Conservation (phyloP, 2,329 filamentous ascomycete genomes). For the Clarireedia sp. region DNA sequence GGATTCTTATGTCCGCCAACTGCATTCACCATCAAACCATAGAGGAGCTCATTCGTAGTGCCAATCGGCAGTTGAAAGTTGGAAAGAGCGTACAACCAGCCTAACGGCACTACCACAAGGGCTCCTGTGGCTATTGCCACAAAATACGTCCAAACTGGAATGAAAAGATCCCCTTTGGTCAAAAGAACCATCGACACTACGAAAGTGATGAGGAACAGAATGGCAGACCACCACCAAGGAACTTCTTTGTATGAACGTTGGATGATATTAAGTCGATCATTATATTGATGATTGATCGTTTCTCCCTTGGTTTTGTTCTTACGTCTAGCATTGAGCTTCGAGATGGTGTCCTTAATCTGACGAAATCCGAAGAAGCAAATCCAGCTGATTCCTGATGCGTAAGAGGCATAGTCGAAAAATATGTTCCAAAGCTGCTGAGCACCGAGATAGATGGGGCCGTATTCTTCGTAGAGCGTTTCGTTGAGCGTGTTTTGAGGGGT, state of each 20-base stretch:
- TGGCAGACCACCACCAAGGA: conserved; percentile 49
- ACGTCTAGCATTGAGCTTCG: conserved; percentile 36
- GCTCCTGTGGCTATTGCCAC: conserved; percentile 48
- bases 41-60: conserved; percentile 51
- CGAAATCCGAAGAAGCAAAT: conserved; percentile 47
- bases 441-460: conserved; percentile 50
- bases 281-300: conserved; percentile 46
- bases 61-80: conserved; percentile 47
- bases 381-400: conserved; percentile 51
- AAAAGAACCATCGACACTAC: conserved; percentile 44
- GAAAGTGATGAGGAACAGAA: conserved; percentile 42
- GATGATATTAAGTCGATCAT: conserved; percentile 51
- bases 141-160: conserved; percentile 53
- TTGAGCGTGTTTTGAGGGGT: conserved; percentile 28
- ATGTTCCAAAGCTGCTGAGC: conserved; percentile 50
- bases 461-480: conserved; percentile 37
- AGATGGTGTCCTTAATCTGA: conserved; percentile 38
- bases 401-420: conserved; percentile 54
- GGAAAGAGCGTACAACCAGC: conserved; percentile 52
- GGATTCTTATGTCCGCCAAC: conserved; percentile 46
- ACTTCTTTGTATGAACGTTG: conserved; percentile 50
- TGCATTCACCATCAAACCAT: conserved; percentile 50
- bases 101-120: conserved; percentile 47
- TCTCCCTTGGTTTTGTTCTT: conserved; percentile 26
- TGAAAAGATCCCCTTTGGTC: conserved; percentile 44